Conservation (phyloP, 345 rosid genomes). For the Cardamine chenopodiifolia region DNA sequence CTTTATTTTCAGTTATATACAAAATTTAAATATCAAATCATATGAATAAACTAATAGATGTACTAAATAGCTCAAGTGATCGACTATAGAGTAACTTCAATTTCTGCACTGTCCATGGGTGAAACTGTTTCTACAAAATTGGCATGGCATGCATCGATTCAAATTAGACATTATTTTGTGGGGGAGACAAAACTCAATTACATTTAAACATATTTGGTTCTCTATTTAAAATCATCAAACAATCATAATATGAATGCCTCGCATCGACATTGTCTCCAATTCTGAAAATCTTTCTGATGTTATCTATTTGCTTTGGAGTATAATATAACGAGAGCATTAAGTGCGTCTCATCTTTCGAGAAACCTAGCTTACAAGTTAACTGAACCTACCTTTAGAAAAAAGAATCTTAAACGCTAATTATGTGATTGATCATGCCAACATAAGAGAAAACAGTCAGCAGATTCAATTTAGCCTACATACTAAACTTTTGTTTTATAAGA, state of each 20-base stretch:
- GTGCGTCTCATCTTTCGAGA: slow-evolving; percentile 34
- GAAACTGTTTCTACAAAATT: not conserved
- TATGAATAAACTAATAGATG: not conserved
- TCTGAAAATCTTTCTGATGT: slow-evolving; percentile 8
- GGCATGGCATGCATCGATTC: not conserved
- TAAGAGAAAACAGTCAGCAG: not conserved
- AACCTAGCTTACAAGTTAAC: slow-evolving; percentile 15
- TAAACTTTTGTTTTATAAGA: not conserved
- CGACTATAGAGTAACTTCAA: not conserved
- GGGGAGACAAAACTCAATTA: not conserved
- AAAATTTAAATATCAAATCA: not conserved
- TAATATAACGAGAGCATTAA: slow-evolving; percentile 27
- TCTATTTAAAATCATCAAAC: not conserved
- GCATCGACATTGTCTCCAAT: slow-evolving; percentile 3
- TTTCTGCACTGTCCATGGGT: not conserved
- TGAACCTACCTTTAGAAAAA: slow-evolving; percentile 3
- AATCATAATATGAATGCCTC: slow-evolving; percentile 16
- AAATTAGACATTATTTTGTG: not conserved
- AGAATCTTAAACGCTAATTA: slow-evolving; percentile 27
- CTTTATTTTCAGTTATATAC: not conserved
- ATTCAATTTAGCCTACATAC: not conserved
- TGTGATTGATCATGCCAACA: not conserved
- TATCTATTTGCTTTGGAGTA: slow-evolving; percentile 10
- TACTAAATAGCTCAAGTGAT: slow-evolving; percentile 5
- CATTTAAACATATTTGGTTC: not conserved